These are phyloP conservation scores for Allomyces javanicus DNA, from an alignment of 192 early-diverging fungal species.

Conservation along the genomic window DNA sequence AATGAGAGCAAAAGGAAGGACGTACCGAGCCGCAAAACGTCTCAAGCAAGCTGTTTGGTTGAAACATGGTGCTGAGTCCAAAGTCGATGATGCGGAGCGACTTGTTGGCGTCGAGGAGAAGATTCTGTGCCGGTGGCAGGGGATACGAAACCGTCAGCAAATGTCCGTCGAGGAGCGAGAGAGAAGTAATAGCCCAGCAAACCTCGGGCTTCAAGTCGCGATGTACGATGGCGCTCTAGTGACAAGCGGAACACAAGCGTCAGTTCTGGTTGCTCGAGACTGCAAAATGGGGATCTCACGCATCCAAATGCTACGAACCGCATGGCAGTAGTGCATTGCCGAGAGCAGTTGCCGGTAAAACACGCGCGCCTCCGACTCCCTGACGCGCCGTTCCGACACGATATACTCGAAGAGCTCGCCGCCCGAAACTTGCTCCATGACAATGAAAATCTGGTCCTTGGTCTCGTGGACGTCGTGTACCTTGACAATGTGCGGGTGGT, in stretches of 20 bases:
- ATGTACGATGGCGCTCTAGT: slow-evolving; percentile 41
- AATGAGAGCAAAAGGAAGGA: not conserved
- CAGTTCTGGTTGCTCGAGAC: too few relatives aligned
- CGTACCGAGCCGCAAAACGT: slow-evolving; percentile 30
- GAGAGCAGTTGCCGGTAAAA: slow-evolving; percentile 69
- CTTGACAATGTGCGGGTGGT: slow-evolving; percentile 97
- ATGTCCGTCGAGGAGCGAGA: too few relatives aligned
- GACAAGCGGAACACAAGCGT: too few relatives aligned
- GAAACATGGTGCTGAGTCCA: slow-evolving; percentile 60
- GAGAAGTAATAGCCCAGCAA: too few relatives aligned
- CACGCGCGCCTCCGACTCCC: slow-evolving; percentile 60
- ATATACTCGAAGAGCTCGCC: slow-evolving; percentile 76
- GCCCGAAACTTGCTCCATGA: slow-evolving; percentile 58
- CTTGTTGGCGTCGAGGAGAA: slow-evolving; percentile 50
- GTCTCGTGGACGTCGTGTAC: slow-evolving; percentile 97
- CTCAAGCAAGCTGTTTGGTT: slow-evolving; percentile 23
- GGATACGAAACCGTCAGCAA: too few relatives aligned
- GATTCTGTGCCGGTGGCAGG: slow-evolving; percentile 20
- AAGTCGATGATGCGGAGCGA: slow-evolving; percentile 75
- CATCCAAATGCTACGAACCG: not conserved
- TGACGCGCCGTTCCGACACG: slow-evolving; percentile 53
- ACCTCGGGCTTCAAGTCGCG: slow-evolving; percentile 62
- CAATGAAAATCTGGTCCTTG: slow-evolving; percentile 90
- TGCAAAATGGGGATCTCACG: not conserved
- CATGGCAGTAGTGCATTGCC: slow-evolving; percentile 49